These are phyloP conservation scores for Podaxis rugospora DNA, from an alignment of 768 basidiomycete species.

Conservation along the genomic window DNA sequence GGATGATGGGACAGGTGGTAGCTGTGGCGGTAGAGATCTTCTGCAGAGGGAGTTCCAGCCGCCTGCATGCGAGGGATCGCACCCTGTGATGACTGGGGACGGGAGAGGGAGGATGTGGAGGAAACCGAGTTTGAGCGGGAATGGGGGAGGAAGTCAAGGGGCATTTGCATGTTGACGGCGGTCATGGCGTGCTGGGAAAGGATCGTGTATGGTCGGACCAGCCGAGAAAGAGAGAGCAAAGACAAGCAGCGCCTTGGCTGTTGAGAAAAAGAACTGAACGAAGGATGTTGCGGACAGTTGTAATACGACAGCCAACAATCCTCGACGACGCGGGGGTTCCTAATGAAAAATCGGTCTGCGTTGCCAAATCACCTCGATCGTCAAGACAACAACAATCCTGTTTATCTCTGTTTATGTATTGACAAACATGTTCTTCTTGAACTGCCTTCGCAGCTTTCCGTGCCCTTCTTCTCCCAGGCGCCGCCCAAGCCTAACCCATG, in stretches of 20 bases:
- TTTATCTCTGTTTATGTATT: constrained; percentile 30
- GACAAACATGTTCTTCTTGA: constrained; percentile 74
- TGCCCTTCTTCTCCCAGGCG: constrained; percentile 50
- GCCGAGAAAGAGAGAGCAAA: constrained; percentile 35
- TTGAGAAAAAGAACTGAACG: constrained; percentile 17
- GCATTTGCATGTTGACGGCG: constrained; percentile 71
- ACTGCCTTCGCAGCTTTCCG: constrained; percentile 55
- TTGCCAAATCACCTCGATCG: constrained; percentile 32
- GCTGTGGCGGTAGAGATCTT: constrained; percentile 69
- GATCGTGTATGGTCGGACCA: constrained; percentile 48
- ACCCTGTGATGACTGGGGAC: constrained; percentile 78
- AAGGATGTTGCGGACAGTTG: constrained; percentile 19
- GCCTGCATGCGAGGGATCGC: constrained; percentile 48
- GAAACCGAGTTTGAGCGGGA: constrained; percentile 79
- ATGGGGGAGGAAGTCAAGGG: constrained; percentile 75
- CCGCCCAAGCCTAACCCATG: constrained; percentile 67
- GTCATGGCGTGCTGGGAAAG: constrained; percentile 43
- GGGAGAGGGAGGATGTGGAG: constrained; percentile 67
- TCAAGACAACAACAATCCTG: constrained; percentile 42
- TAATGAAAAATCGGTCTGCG: constrained; percentile 25
- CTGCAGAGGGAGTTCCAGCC: constrained; percentile 45
- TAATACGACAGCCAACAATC: background rate
- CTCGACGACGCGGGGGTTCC: constrained; percentile 18
- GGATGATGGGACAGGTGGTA: constrained; percentile 51
- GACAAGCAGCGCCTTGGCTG: constrained; percentile 18